Base-by-base conservation (phyloP, 805 yeast species). In the Pichia scutulata region DNA sequence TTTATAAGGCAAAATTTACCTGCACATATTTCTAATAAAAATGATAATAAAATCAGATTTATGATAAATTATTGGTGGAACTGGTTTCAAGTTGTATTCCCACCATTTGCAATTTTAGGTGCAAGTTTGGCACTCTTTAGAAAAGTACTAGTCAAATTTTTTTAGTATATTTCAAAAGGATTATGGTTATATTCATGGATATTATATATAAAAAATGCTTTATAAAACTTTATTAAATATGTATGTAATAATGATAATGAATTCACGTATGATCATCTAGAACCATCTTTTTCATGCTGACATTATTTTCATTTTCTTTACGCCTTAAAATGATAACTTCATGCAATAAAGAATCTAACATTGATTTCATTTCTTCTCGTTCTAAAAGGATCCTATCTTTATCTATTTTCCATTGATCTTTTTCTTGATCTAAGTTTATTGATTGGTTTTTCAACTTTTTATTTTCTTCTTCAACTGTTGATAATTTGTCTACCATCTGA, bases 1-100 rank as follows among this genome's bases (percentile, higher is more conserved):
- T 57, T 75, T 7, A 64, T 80, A 1, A 39, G 25, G 19, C 12
- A 16, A 18, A 41, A 43, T 18, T 30, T 50, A 19, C 49, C 39
- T 5, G 52, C 45, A 5, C 7, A 46, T 13, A 25, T 30, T 18
- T 21, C 16, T 2, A 39, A 42, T 19, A 39, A 46, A 23, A 23
- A 18, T 22, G 24, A 24, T 7, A 26, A 41, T 16, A 28, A 22
- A 13, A 13, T 26, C 21, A 41, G 10, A 3, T 36, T 39, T n/a
- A 26, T 16, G 8, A 18, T 51, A 23, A 43, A 44, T 19, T 18
- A 7, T 22, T 41, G 43, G 46, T 51, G 53, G 53, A 51, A 47
- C 36, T 39, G n/a, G 24, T 33, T 39, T 18, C 52, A 50, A 39
- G 44, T 46, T 21, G 28, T 46, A 5, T 40, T 51, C 7, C 48